Base-by-base conservation (phyloP, 345 rosid species). In the Erucastrum elatum region DNA sequence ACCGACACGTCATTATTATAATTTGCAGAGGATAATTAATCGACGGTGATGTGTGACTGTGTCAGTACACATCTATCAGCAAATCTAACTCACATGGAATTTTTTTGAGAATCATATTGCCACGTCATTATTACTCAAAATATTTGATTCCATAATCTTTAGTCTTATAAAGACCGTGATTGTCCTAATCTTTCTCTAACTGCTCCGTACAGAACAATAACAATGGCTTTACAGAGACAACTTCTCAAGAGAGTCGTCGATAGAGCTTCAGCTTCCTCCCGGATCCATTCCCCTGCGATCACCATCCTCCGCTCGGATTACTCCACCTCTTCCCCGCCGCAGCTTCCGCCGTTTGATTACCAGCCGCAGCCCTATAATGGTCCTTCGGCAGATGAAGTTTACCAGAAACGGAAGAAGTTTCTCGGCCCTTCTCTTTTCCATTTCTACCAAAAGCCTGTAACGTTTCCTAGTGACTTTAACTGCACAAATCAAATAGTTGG, bases 371-470 rank as follows among this genome's bases (percentile, higher is more conserved):
- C 92, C n/a, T 90, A 93, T 81, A 79, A 27, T 3, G 98, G 98
- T 27, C 94, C 97, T 2, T 76, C 73, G 11, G 92, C 86, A 8
- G 97, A 91, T 46, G 90, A 91, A 77, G 82, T 91, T 65, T 81
- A 90, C 55, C 80, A 78, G 66, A 95, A 93, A 84, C 88, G 98
- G 74, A 91, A 93, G 89, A 84, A 76, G 82, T 95, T 87, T 70
- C 80, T 93, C 74, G 98, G 93, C 10, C 96, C 98, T 30, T 95
- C 99, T 74, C 93, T 93, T 61, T 93, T 91, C 83, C 74, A 95
- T 72, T 93, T 76, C 81, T 95, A 93, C 78, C 90, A 90, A 62
- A 95, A 93, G 65, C 99, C 99, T 13, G 99, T 95, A 62, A 10
- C 68, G 88, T 83, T 8, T 10, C 4, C 34, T 60, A 8, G 4